A percentile compares a stretch with the other conserved stretches of the same genome.
These are phyloP conservation scores for Dissophora globulifera DNA, from an alignment of 192 early-diverging fungal genomes.

Conservation along the genomic window DNA sequence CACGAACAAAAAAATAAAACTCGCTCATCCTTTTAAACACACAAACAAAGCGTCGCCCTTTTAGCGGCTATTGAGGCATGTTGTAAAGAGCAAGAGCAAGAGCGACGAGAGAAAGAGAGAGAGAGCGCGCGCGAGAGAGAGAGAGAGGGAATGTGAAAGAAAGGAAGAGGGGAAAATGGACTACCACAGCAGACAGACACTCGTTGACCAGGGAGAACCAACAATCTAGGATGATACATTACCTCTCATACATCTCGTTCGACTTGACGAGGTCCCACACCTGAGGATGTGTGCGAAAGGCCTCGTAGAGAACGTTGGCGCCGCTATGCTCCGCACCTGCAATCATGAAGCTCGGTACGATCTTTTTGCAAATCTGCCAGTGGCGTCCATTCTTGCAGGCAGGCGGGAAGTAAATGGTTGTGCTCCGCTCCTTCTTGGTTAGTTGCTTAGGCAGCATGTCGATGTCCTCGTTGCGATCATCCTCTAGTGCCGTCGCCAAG, in stretches of 20 bases:
- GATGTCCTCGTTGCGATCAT: conserved; percentile 31
- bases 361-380: conserved; percentile 60
- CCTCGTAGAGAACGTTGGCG: conserved; percentile 54
- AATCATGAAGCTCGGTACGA: conserved; percentile 65
- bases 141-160: no score
- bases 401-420: conserved; percentile 57
- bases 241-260: conserved; percentile 52
- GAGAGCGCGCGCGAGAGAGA: no score
- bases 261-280: conserved; percentile 54
- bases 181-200: no score
- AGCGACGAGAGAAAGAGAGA: no score
- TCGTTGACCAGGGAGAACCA: no score
- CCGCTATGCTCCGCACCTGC: conserved; percentile 61
- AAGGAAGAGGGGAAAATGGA: no score
- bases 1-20: no score
- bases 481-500: conserved; percentile 25
- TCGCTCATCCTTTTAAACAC: no score
- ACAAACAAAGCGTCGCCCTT: no score
- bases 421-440: conserved; percentile 47
- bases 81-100: no score
- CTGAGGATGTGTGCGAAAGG: conserved; percentile 59
- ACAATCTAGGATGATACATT: neutral
- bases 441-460: conserved; percentile 37
- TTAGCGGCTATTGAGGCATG: no score
- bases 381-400: conserved; percentile 54